Percentiles rank a stretch among this genome's conserved stretches.
Evolutionary conservation across 2,329 filamentous ascomycete species (phyloP).

Genomic region (Colletotrichum phormii): DNA sequence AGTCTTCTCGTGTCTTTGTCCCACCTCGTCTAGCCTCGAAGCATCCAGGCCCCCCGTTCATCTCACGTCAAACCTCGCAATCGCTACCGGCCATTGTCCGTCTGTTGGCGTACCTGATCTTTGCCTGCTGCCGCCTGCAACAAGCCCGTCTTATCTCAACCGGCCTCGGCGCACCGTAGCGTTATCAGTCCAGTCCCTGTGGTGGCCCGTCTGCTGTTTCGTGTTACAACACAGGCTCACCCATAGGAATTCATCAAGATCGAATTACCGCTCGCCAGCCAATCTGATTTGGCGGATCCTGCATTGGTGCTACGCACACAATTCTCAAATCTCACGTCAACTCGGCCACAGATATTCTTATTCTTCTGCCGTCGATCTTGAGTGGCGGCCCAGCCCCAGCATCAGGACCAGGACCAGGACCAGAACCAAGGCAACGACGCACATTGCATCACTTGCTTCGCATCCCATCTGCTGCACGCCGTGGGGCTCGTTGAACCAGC

Average conservation of each 20-base stretch:
- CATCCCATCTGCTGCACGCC: conserved; percentile 22
- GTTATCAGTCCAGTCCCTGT: conserved; percentile 18
- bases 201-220: conserved; percentile 8
- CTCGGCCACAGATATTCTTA: conserved; percentile 8
- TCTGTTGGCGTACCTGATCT: conserved; percentile 4
- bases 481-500: conserved; percentile 29
- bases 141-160: conserved; percentile 23
- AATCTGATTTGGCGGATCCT: conserved; percentile 26
- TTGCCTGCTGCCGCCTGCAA: background rate
- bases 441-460: conserved; percentile 34
- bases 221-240: conserved; percentile 23
- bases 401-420: background rate
- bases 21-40: conserved; percentile 11
- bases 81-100: conserved; percentile 19
- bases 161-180: conserved; percentile 24
- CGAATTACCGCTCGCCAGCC: conserved; percentile 11
- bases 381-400: conserved; percentile 23
- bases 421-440: conserved; percentile 18
- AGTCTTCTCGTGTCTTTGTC: conserved; percentile 21
- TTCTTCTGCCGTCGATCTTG: background rate
- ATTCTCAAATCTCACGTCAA: conserved; percentile 13
- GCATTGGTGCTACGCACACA: conserved; percentile 28
- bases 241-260: conserved; percentile 15
- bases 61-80: conserved; percentile 29
- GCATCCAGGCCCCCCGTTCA: conserved; percentile 7